These are phyloP conservation scores for Lactuca saligna DNA, from an alignment of 129 eudicot species.

Conservation along the genomic window DNA sequence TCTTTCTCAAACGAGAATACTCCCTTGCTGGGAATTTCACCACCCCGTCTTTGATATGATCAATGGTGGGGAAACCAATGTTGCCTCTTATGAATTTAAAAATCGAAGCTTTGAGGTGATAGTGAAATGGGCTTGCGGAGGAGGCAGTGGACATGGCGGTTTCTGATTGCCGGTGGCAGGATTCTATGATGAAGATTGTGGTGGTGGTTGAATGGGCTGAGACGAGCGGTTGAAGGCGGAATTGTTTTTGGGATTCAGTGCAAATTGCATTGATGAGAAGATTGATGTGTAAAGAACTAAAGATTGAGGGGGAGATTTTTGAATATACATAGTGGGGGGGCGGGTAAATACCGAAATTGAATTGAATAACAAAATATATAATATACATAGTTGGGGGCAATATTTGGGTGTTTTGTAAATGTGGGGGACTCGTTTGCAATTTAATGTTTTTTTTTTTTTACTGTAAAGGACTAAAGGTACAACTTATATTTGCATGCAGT, in stretches of 20 bases:
- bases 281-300: not conserved
- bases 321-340: conserved; percentile 13
- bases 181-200: too few species aligned
- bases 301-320: conserved; percentile 28
- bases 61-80: not conserved
- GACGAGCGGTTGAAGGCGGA: conserved; percentile 15
- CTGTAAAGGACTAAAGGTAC: conserved; percentile 2
- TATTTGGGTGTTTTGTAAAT: conserved; percentile 33
- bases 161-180: conserved; percentile 5
- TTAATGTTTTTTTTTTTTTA: conserved; percentile 7
- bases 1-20: conserved; percentile 51
- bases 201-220: conserved; percentile 1
- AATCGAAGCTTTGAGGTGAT: not conserved
- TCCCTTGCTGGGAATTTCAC: conserved; percentile 18
- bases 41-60: conserved; percentile 22
- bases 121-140: not conserved
- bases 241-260: conserved; percentile 19
- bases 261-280: conserved; percentile 37
- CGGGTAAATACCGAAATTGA: conserved; percentile 5
- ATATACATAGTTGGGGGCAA: conserved; percentile 25
- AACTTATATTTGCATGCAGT: not conserved
- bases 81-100: not conserved
- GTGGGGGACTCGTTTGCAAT: conserved; percentile 23
- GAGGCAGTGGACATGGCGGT: not conserved
- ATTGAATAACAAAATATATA: conserved; percentile 20